Evolutionary conservation across 306 rosid genomes (phyloP).

Genomic region (Quercus berberidifolia): DNA sequence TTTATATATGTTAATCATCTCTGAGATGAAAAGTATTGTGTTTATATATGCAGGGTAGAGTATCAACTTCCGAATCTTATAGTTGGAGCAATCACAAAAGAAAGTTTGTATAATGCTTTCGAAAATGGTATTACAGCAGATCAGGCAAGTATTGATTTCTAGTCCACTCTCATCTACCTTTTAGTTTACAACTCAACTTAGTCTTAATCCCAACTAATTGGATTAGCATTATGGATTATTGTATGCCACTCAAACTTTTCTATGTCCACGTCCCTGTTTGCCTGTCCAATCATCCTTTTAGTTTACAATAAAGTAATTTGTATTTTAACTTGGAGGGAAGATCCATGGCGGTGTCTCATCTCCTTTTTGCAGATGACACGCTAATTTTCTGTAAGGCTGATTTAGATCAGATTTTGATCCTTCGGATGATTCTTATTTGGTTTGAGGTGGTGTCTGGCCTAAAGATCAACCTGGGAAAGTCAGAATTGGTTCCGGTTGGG

Average conservation of each 20-base stretch:
- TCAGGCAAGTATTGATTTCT: slow-evolving; percentile 46
- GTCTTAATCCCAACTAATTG: background rate
- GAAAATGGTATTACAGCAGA: slow-evolving; percentile 84
- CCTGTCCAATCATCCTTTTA: background rate
- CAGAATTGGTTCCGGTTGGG: too few species aligned
- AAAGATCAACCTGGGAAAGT: too few species aligned
- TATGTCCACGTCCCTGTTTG: background rate
- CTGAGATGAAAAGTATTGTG: slow-evolving; percentile 11
- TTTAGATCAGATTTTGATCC: too few species aligned
- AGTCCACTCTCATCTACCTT: background rate
- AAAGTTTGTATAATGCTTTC: slow-evolving; percentile 90
- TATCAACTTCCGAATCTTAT: slow-evolving; percentile 98
- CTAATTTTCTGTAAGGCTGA: too few species aligned
- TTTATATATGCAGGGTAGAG: slow-evolving; percentile 65
- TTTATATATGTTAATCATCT: slow-evolving; percentile 1
- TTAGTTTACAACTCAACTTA: background rate
- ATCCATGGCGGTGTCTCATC: too few species aligned
- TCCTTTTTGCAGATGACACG: too few species aligned
- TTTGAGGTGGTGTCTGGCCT: too few species aligned
- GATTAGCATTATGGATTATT: background rate
- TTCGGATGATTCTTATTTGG: too few species aligned
- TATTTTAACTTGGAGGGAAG: too few species aligned
- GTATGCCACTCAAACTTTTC: background rate
- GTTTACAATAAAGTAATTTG: background rate
- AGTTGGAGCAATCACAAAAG: slow-evolving; percentile 93